phyloP scores from a whole-genome alignment of 169 alveolate species.

The Plasmodium yoelii region DNA sequence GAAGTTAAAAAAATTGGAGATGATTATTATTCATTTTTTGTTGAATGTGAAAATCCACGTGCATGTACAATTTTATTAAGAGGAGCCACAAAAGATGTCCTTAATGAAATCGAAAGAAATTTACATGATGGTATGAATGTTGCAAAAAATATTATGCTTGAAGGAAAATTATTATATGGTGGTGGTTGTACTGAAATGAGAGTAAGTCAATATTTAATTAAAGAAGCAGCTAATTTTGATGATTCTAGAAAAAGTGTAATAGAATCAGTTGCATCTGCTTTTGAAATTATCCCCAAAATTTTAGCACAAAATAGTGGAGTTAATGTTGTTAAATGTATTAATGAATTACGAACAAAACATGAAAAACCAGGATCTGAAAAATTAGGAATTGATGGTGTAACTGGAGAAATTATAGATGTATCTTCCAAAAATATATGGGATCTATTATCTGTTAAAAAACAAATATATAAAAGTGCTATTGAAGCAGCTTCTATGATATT shows the following conservation, averaged over 20 bases:
- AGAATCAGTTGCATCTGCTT: slow-evolving; percentile 97
- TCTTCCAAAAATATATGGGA: slow-evolving; percentile 93
- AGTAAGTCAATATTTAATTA: slow-evolving; percentile 92
- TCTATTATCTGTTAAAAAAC: slow-evolving; percentile 95
- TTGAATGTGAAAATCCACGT: slow-evolving; percentile 93
- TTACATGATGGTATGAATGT: slow-evolving; percentile 98
- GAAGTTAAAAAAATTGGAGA: slow-evolving; percentile 95
- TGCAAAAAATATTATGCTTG: slow-evolving; percentile 96
- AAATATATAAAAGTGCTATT: slow-evolving; percentile 96
- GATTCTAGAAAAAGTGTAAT: slow-evolving; percentile 89
- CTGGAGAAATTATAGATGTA: slow-evolving; percentile 93
- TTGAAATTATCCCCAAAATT: slow-evolving; percentile 99
- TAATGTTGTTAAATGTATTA: slow-evolving; percentile 93
- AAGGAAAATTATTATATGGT: slow-evolving; percentile 98
- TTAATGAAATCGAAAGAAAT: slow-evolving; percentile 97
- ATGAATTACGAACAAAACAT: slow-evolving; percentile 94
- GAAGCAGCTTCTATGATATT: slow-evolving; percentile 96
- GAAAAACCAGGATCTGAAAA: slow-evolving; percentile 81
- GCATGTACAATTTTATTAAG: slow-evolving; percentile 98
- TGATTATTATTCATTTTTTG: slow-evolving; percentile 89
- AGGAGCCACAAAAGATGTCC: slow-evolving; percentile 99
- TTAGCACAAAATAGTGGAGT: slow-evolving; percentile 99
- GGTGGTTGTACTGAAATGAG: slow-evolving; percentile 99
- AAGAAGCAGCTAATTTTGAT: slow-evolving; percentile 82
- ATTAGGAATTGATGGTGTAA: slow-evolving; percentile 95